Evolutionary conservation across 306 rosid species (phyloP).

Genomic region (Cucurbita ficifolia): DNA sequence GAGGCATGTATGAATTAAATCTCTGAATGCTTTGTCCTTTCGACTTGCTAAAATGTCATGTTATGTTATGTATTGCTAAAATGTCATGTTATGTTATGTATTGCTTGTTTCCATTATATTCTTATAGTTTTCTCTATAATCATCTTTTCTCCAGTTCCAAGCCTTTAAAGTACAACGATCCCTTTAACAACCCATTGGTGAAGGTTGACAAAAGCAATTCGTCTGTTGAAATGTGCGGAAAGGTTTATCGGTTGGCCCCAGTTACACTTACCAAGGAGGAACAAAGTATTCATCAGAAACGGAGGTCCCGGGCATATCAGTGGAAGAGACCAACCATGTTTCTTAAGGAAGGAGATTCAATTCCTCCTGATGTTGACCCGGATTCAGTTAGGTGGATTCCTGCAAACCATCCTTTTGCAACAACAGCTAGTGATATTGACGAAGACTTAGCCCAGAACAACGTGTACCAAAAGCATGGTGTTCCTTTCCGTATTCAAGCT

Average conservation of each 20-base stretch:
- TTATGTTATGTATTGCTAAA: neutral
- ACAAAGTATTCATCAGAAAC: conserved; percentile 64
- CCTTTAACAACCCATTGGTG: conserved; percentile 80
- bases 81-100: neutral
- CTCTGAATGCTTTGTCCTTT: conserved; percentile 1
- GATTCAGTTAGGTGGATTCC: conserved; percentile 93
- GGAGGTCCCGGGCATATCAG: conserved; percentile 83
- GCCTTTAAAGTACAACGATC: conserved; percentile 86
- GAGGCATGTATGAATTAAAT: conserved; percentile 92
- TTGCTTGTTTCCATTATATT: neutral
- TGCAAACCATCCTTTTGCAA: conserved; percentile 89
- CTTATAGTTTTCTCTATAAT: neutral
- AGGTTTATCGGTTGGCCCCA: conserved; percentile 83
- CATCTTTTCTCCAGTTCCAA: conserved; percentile 34
- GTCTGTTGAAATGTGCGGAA: conserved; percentile 84
- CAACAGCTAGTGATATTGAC: conserved; percentile 67
- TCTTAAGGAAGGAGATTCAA: conserved; percentile 72
- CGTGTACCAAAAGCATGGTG: conserved; percentile 79
- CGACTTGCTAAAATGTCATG: neutral
- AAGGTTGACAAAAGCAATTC: conserved; percentile 64
- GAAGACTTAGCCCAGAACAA: conserved; percentile 79
- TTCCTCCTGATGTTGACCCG: conserved; percentile 84
- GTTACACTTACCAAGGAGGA: conserved; percentile 82
- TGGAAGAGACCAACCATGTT: conserved; percentile 92
- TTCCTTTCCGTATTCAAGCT: conserved; percentile 87